Base-by-base conservation (phyloP, 805 yeast species). In the Starmerella cellae region DNA sequence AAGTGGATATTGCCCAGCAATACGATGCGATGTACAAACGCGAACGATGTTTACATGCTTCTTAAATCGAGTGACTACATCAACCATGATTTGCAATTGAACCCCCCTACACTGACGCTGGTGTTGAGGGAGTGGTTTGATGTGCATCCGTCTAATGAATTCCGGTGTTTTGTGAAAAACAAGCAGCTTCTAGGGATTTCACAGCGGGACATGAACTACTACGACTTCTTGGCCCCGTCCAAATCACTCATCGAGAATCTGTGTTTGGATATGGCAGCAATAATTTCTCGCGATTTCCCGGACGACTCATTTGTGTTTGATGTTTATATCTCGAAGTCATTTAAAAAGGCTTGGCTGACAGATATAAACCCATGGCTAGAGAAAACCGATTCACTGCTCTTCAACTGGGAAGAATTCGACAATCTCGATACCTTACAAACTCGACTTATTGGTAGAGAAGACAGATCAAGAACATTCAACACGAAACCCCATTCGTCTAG, bases 61-160 rank as follows among this genome's bases (percentile, higher is more conserved):
- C 61, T 91, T 41, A 88, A 88, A 54, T 76, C 95, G 1, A 83
- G 95, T 0, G 87, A 82, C 54, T 91, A 87, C 58, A 72, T 87
- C 10, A 76, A 77, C 38, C 94, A 88, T 56, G 98, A 91, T 59
- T 60, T 91, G 28, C 73, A 77, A 37, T 71, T 75, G 55, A 79
- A 88, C 0, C 58, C 57, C 2, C 16, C 35, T 2, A 28, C 39
- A 20, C 28, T 55, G 3, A 53, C 54, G 2, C 62, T 91, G 27
- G 79, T 88, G 2, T 59, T 91, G 33, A 70, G 93, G 35, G 73
- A 84, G 60, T 91, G 96, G 97, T 67, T 74, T 35, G 71, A 72
- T 37, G 63, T 88, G 33, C 84, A 82, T 49, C 96, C 97, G 0
- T 83, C 97, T 0, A 64, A 85, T 53, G 99, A 91, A 59, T 91